Evolutionary conservation across 371 early-diverging fungal genomes (phyloP).

Genomic region (Mortierella polycephala): DNA sequence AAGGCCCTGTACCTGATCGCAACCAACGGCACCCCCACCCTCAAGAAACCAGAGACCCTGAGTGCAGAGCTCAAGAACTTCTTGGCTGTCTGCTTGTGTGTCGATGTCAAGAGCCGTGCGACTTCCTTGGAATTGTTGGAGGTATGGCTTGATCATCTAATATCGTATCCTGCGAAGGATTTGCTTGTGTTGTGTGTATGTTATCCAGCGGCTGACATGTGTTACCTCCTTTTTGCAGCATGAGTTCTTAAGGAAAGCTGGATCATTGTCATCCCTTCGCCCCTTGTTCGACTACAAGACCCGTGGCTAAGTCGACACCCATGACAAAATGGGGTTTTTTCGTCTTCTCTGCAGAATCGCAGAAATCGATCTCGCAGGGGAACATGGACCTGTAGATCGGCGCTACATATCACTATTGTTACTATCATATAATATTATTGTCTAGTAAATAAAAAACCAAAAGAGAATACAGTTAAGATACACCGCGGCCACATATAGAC

Average conservation of each 20-base stretch:
- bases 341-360: too few relatives aligned
- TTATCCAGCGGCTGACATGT: neutral
- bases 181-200: neutral
- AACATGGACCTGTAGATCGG: neutral
- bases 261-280: conserved; percentile 24
- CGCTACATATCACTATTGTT: too few relatives aligned
- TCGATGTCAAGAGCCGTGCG: conserved; percentile 90
- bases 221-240: conserved; percentile 54
- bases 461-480: too few relatives aligned
- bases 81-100: conserved; percentile 89
- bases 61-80: conserved; percentile 87
- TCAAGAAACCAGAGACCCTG: conserved; percentile 87
- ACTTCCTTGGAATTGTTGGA: conserved; percentile 83
- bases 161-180: too few relatives aligned
- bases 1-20: conserved; percentile 96
- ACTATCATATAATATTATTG: too few relatives aligned
- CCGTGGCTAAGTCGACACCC: conserved; percentile 11
- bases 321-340: too few relatives aligned
- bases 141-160: conserved; percentile 8
- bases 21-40: conserved; percentile 96
- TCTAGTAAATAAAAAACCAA: too few relatives aligned
- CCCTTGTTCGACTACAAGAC: conserved; percentile 41
- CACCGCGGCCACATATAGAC: too few relatives aligned
- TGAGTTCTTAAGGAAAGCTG: conserved; percentile 69
- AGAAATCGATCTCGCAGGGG: neutral